These are phyloP conservation scores for Pestalotiopsis fici DNA, from an alignment of 2,329 filamentous ascomycete species.

Conservation along the genomic window DNA sequence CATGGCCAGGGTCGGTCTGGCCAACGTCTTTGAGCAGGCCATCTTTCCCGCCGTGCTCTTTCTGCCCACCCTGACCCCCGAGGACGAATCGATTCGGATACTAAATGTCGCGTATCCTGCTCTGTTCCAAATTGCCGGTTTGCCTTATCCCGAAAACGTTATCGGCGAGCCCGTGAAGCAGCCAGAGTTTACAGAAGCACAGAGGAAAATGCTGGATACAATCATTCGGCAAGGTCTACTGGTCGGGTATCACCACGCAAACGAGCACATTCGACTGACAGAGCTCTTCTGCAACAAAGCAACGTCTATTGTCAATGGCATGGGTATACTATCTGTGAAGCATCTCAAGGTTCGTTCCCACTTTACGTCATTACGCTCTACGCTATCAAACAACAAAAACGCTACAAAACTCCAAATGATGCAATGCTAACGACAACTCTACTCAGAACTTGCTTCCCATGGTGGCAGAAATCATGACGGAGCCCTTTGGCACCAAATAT, in stretches of 20 bases:
- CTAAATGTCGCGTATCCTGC: slow-evolving; percentile 67
- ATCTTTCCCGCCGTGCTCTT: slow-evolving; percentile 73
- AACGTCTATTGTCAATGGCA: slow-evolving; percentile 47
- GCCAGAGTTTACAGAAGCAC: slow-evolving; percentile 19
- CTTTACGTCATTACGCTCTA: background rate
- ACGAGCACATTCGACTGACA: slow-evolving; percentile 58
- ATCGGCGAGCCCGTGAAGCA: slow-evolving; percentile 16
- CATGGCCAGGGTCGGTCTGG: slow-evolving; percentile 64
- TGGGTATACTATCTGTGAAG: slow-evolving; percentile 66
- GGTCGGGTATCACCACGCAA: slow-evolving; percentile 56
- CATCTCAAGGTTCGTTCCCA: slow-evolving; percentile 60
- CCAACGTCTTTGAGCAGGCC: slow-evolving; percentile 67
- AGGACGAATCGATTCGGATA: slow-evolving; percentile 66
- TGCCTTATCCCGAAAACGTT: slow-evolving; percentile 13
- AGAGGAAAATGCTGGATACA: slow-evolving; percentile 49
- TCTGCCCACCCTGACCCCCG: slow-evolving; percentile 76
- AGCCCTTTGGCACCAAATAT: slow-evolving; percentile 65
- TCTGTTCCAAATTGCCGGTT: slow-evolving; percentile 59
- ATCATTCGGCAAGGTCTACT: slow-evolving; percentile 59
- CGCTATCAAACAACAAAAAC: background rate
- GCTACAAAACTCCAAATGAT: background rate
- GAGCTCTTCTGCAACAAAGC: slow-evolving; percentile 56
- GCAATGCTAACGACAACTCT: slow-evolving; percentile 6
- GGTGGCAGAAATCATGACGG: slow-evolving; percentile 63
- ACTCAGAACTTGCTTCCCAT: slow-evolving; percentile 69